Conservation (phyloP, 441 rosid species). For the Codiaeum variegatum region DNA sequence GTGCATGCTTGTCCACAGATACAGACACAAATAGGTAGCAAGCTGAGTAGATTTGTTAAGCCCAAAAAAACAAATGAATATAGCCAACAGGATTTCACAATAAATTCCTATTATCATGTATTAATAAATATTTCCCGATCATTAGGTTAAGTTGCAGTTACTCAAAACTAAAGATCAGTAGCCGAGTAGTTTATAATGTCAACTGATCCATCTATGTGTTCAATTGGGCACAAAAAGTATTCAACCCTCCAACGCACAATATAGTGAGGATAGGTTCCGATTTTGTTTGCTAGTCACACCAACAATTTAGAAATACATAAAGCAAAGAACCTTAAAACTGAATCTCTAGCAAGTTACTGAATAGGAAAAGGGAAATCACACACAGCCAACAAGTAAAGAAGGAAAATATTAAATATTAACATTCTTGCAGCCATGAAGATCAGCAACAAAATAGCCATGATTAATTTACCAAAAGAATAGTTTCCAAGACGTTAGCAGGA, state of each 20-base stretch:
- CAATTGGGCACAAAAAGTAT: neutral
- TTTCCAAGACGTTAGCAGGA: neutral
- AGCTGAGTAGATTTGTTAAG: neutral
- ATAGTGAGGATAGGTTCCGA: neutral
- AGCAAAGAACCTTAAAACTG: neutral
- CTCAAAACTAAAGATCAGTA: neutral
- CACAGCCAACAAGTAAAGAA: neutral
- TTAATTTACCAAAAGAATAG: neutral
- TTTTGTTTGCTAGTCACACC: neutral
- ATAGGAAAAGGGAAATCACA: neutral
- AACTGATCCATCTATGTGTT: neutral
- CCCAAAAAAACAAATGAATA: neutral
- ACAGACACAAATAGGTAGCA: neutral
- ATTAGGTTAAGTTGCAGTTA: neutral
- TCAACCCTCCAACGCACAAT: neutral
- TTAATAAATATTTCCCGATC: neutral
- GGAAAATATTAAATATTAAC: neutral
- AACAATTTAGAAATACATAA: conserved; percentile 1
- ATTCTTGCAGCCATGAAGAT: neutral
- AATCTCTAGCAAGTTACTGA: neutral
- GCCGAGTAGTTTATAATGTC: neutral
- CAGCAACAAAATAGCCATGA: neutral
- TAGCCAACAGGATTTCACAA: neutral
- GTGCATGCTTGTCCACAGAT: neutral
- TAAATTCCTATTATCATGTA: conserved; percentile 3